Evolutionary conservation across 768 basidiomycete species (phyloP).

Genomic region (Lactifluus subvellereus): DNA sequence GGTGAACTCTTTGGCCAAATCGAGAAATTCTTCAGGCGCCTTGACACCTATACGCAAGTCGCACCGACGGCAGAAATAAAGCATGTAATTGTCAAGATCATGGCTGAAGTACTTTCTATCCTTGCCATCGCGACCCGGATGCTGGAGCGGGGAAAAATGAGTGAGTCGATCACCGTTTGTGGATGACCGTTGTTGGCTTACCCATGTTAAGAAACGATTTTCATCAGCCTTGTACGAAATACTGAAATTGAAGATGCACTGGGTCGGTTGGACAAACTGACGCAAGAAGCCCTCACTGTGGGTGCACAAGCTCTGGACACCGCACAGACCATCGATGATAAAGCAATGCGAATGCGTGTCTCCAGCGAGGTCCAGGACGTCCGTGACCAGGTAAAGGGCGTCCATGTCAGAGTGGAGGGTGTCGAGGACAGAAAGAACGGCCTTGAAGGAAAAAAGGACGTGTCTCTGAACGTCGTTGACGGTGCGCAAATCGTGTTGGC

Average conservation of each 20-base stretch:
- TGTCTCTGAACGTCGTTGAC: neutral
- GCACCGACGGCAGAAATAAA: neutral
- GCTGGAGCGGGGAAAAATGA: neutral
- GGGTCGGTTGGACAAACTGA: neutral
- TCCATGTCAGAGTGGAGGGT: neutral
- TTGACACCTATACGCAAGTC: neutral
- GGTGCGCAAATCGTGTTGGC: neutral
- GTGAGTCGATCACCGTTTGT: neutral
- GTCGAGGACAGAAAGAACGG: neutral
- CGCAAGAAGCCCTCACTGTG: neutral
- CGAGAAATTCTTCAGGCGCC: neutral
- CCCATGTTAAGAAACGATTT: neutral
- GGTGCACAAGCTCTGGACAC: neutral
- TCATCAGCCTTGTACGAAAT: neutral
- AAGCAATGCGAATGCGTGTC: neutral
- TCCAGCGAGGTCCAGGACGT: neutral
- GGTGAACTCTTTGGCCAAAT: neutral
- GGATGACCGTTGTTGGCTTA: neutral
- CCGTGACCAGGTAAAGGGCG: neutral
- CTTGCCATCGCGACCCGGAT: neutral
- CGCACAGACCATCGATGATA: neutral
- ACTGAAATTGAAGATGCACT: neutral
- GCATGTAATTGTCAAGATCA: neutral
- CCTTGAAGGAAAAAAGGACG: neutral
- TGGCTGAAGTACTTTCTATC: neutral